phyloP scores from a whole-genome alignment of 495 filamentous ascomycete genomes.

The Podospora bellae-mahoneyi region DNA sequence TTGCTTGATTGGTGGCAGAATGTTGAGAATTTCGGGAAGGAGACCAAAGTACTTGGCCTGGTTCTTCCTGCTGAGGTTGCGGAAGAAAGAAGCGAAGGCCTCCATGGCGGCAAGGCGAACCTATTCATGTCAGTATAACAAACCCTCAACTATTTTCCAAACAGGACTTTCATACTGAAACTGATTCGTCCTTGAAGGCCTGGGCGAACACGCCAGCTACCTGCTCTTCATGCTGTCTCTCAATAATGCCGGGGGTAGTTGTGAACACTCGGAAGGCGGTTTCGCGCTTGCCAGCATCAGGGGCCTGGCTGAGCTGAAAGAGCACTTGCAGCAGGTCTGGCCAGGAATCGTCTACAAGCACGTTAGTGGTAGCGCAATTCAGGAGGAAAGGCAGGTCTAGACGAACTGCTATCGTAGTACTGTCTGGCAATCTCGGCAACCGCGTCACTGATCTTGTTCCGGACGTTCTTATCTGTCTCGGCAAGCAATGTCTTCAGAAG shows the following conservation, averaged over 20 bases:
- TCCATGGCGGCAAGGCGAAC: slow-evolving; percentile 93
- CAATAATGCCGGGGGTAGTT: slow-evolving; percentile 92
- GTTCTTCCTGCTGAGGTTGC: slow-evolving; percentile 77
- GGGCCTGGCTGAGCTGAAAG: slow-evolving; percentile 82
- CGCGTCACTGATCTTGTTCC: slow-evolving; percentile 95
- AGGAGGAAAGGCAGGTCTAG: neutral
- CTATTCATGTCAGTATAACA: slow-evolving; percentile 34
- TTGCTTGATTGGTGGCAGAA: slow-evolving; percentile 89
- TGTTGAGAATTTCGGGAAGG: slow-evolving; percentile 84
- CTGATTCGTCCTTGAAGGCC: slow-evolving; percentile 86
- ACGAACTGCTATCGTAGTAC: slow-evolving; percentile 85
- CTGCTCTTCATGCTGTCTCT: slow-evolving; percentile 86
- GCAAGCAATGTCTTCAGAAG: slow-evolving; percentile 69
- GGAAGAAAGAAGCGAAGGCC: slow-evolving; percentile 94
- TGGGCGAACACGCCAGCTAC: slow-evolving; percentile 80
- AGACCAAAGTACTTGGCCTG: slow-evolving; percentile 83
- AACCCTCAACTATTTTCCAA: slow-evolving; percentile 5
- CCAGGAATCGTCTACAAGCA: slow-evolving; percentile 70
- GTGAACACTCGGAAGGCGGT: slow-evolving; percentile 90
- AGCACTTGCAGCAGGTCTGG: slow-evolving; percentile 81
- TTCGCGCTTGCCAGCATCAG: slow-evolving; percentile 77
- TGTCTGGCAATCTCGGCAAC: slow-evolving; percentile 93
- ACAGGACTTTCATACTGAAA: slow-evolving; percentile 57
- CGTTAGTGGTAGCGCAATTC: slow-evolving; percentile 27
- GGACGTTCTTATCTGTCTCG: slow-evolving; percentile 66